Percentiles rank a stretch among this genome's conserved stretches.
phyloP scores from a whole-genome alignment of 305 asterid genomes.

The Salvia sclarea region DNA sequence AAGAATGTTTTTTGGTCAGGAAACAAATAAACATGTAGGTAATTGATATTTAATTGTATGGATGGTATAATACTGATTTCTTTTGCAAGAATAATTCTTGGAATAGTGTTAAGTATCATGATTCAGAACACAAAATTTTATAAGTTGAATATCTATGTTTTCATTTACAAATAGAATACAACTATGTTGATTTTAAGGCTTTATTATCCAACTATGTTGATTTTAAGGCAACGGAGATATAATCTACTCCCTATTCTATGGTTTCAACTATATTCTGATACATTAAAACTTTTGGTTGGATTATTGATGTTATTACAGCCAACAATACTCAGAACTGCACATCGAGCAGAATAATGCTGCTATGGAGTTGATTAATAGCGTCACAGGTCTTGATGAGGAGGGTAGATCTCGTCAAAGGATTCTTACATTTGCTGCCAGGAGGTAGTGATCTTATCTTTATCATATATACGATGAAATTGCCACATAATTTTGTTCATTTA shows the following conservation, averaged over 20 bases:
- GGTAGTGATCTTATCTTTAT: slow-evolving; percentile 50
- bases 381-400: slow-evolving; percentile 92
- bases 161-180: not conserved
- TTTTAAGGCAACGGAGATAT: slow-evolving; percentile 5
- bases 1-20: slow-evolving; percentile 11
- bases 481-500: slow-evolving; percentile 21
- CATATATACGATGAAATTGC: slow-evolving; percentile 22
- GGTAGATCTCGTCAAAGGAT: slow-evolving; percentile 96
- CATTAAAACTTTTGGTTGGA: slow-evolving; percentile 17
- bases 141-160: not conserved
- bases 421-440: slow-evolving; percentile 95
- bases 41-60: not conserved
- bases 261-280: slow-evolving; percentile 2
- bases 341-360: slow-evolving; percentile 76
- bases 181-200: not conserved
- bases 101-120: slow-evolving; percentile 22
- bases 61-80: slow-evolving; percentile 6
- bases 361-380: slow-evolving; percentile 88
- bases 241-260: slow-evolving; percentile 12
- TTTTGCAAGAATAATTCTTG: slow-evolving; percentile 11
- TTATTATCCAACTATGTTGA: not conserved
- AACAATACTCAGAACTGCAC: slow-evolving; percentile 56
- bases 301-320: slow-evolving; percentile 49
- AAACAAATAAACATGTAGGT: not conserved
- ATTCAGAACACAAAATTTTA: not conserved